phyloP scores from a whole-genome alignment of 345 rosid species.

The Rubroshorea leprosula region DNA sequence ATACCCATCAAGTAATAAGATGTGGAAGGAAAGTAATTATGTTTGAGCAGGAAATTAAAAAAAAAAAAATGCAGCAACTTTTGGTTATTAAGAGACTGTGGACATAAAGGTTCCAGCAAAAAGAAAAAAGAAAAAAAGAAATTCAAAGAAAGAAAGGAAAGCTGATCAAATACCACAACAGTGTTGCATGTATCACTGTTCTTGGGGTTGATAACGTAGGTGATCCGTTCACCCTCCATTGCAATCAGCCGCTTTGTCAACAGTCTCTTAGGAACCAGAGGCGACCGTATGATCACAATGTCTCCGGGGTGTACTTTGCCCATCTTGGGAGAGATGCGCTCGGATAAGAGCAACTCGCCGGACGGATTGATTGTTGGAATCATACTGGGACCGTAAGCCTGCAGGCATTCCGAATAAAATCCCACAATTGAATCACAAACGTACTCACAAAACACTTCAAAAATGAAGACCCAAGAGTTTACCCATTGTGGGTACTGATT shows the following conservation, averaged over 20 bases:
- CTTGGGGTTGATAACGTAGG: slow-evolving; percentile 40
- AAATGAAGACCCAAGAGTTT: too few species aligned
- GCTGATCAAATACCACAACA: slow-evolving; percentile 36
- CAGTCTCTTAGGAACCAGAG: slow-evolving; percentile 38
- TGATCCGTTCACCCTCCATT: slow-evolving; percentile 54
- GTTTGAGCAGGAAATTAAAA: too few species aligned
- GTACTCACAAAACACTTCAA: too few species aligned
- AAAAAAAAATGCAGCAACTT: too few species aligned
- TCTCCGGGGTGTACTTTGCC: slow-evolving; percentile 60
- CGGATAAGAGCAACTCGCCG: slow-evolving; percentile 46
- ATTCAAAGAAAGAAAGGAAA: neutral
- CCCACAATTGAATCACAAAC: neutral
- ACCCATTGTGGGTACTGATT: neutral
- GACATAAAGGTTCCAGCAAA: too few species aligned
- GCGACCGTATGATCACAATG: slow-evolving; percentile 54
- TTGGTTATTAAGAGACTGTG: too few species aligned
- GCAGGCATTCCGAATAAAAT: slow-evolving; percentile 9
- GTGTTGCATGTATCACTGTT: slow-evolving; percentile 32
- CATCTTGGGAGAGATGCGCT: slow-evolving; percentile 37
- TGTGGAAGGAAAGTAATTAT: too few species aligned
- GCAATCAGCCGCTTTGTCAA: slow-evolving; percentile 57
- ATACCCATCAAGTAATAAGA: too few species aligned
- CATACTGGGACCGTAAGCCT: slow-evolving; percentile 80
- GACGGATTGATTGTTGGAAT: slow-evolving; percentile 48
- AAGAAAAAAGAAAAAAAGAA: too few species aligned